Evolutionary conservation across 225 moss, liverwort and hornwort species (phyloP), one percentile per base, ranked within the genome.

Genomic region (Sphagnum tenellum): DNA sequence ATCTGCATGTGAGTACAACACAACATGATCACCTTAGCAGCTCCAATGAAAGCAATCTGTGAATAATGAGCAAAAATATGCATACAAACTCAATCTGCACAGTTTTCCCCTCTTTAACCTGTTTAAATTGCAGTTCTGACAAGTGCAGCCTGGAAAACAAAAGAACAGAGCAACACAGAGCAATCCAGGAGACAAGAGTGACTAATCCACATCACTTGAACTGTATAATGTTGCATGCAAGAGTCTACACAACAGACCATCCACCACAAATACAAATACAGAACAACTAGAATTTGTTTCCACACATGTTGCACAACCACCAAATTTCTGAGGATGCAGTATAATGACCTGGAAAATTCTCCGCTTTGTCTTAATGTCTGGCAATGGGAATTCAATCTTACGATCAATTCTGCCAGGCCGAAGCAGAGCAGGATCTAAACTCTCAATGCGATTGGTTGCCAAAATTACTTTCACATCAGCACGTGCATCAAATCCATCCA

Each of bases 331-430:
- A 29, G 29, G 29, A 29, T 29, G 29, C 29, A 29, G 58, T 14
- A 48, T 69, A 9, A 56, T 64, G 47, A 96, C 96, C 88, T 98
- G 98, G 74, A 98, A 93, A 75, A 98, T 98, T 45, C 93, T 79
- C 47, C 93, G 82, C 75, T 72, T 90, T 13, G 98, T 93, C 68
- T 98, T 90, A 66, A 82, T 82, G 68, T 93, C 93, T 49, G 98
- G 98, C 74, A 93, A 81, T 63, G 98, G 98, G 58, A 98, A 93
- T 74, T 98, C 98, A 59, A 98, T 98, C 83, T 98, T 98, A 47
- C 98, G 90, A 81, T 98, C 98, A 71, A 98, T 90, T 74, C 98
- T 78, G 68, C 98, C 98, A 51, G 98, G 93, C 64, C 98, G 78
- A 60, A 98, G 78, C 64, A 98, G 76, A 48, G 98, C 98, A 8